A percentile compares a stretch with the other conserved stretches of the same genome.
Conservation (phyloP, 371 early-diverging fungal genomes). For the Paraphysoderma sedebokerense region DNA sequence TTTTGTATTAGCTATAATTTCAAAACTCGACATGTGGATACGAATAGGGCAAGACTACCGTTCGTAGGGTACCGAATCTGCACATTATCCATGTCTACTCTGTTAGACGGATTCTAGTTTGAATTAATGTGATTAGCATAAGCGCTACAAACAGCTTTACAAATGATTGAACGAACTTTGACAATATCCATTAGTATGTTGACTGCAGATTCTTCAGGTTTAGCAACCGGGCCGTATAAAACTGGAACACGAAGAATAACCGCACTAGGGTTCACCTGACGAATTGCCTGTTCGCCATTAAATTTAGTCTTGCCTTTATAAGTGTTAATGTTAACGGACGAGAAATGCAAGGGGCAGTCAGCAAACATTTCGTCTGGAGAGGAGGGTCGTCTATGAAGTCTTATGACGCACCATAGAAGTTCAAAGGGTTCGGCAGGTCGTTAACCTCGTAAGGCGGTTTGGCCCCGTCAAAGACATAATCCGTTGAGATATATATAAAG, state of each 20-base stretch:
- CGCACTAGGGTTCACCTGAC: conserved; percentile 28
- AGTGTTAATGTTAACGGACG: too few species aligned
- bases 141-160: too few species aligned
- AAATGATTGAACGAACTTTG: too few species aligned
- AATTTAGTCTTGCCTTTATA: too few species aligned
- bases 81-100: conserved; percentile 43
- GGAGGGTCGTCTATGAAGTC: neutral
- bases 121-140: conserved; percentile 4
- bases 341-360: too few species aligned
- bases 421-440: conserved; percentile 54
- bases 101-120: conserved; percentile 23
- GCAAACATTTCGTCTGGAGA: neutral
- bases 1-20: too few species aligned
- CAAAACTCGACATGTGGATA: too few species aligned
- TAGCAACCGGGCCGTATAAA: conserved; percentile 48
- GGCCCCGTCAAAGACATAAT: conserved; percentile 81
- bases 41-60: too few species aligned
- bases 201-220: conserved; percentile 56
- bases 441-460: conserved; percentile 53
- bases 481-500: conserved; percentile 72
- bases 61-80: conserved; percentile 62
- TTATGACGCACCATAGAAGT: conserved; percentile 42
- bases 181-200: conserved; percentile 41
- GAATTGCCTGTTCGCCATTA: conserved; percentile 57
- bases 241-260: conserved; percentile 64